Base-by-base conservation (phyloP, 805 yeast species). In the Ogataea glucozyma region DNA sequence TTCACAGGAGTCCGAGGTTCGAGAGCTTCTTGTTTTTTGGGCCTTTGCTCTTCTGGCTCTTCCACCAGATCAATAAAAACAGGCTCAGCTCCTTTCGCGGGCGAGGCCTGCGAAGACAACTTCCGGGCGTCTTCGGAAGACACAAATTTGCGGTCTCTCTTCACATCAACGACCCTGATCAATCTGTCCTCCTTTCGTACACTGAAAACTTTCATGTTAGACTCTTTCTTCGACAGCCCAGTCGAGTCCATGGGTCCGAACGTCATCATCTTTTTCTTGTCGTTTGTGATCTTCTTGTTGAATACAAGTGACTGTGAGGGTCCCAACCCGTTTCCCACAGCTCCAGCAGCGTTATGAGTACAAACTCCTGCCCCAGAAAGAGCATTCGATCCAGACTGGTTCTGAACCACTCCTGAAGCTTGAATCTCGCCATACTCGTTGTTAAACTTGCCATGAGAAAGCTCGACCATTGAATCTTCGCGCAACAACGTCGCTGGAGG, bases 281-380 rank as follows among this genome's bases (percentile, higher is more conserved):
- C 65, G 38, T 62, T 64, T 6, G 64, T 64, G 22, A 76, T 63
- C 42, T 70, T 74, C 53, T 75, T 73, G 13, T 80, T 75, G 12
- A 77, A 72, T 16, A 78, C 82, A 40, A 75, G 75, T 2, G 85
- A 75, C 24, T 73, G 72, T 18, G 76, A 68, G 3, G 87, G 83
- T 0, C 82, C 85, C 26, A 80, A 60, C 0, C 87, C 86, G 56
- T 81, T 81, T 10, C 40, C 50, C 11, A 61, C 65, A 3, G 71
- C 73, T 10, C 40, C 50, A 5, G 27, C 30, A 4, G 38, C 29
- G 14, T 34, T 34, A 6, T 16, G 29, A 18, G 50, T 38, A 6
- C 43, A 48, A 8, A 40, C 27, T 18, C 43, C 33, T 4, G 44
- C 40, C 10, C 52, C 56, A 11, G 50, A 48, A 26, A 44, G 34